Base-by-base conservation (phyloP, 306 rosid species). In the Luffa acutangula region DNA sequence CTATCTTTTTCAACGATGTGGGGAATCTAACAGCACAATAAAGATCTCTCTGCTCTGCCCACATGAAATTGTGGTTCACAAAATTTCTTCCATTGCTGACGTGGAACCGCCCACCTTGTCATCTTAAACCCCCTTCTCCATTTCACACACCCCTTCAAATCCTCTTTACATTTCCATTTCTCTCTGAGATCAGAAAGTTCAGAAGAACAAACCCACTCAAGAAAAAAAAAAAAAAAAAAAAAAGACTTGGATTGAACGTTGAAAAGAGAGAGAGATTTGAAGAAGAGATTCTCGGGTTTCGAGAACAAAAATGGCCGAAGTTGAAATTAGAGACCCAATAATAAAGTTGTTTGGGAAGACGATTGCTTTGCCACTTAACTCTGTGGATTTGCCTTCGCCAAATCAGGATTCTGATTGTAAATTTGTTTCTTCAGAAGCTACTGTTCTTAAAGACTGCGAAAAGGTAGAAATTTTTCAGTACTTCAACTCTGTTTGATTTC, bases 1-100 rank as follows among this genome's bases (percentile, higher is more conserved):
- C 87, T 80, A 86, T 90, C 97, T 87, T 89, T 87, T 78, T 25
- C 81, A 85, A 82, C 82, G 83, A 84, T 84, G 90, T 78, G 86
- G 76, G 80, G 95, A 90, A 90, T 88, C 93, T 90, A 89, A 88
- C 92, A 81, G 87, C 89, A 83, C 84, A 77, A 89, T 66, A 87
- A 73, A 89, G 91, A 90, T 92, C 93, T 88, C 85, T 75, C 78
- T 84, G 80, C 85, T 75, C 78, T 84, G 80, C 87, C 93, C 94
- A 92, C 94, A 89, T 66, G 89, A 88, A 89, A 80, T 90, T 89
- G 98, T 94, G 98, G 97, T 88, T 92, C 91, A 77, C 84, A 92
- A 85, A 7, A 37, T 34, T 64, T 60, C 2, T 85, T 81, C 46
- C 79, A 59, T 75, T 81, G 89, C 82, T 88, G 89, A 88, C 33